Conservation (phyloP, 305 asterid species). For the Fraxinus floribunda region DNA sequence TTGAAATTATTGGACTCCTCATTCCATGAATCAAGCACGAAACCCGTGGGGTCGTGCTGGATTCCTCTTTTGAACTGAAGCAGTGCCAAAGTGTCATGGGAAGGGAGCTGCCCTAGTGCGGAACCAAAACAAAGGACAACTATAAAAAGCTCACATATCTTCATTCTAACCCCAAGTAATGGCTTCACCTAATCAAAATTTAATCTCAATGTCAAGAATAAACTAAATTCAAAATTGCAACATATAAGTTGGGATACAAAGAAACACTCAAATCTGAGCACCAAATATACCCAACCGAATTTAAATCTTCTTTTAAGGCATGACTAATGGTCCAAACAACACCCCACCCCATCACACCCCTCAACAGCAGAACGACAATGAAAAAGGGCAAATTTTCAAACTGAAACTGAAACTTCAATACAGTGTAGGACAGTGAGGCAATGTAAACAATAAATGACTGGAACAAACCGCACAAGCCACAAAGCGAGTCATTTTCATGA, state of each 20-base stretch:
- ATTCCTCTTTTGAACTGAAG: slow-evolving; percentile 20
- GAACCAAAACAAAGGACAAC: not conserved
- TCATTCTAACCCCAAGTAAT: slow-evolving; percentile 11
- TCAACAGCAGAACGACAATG: not conserved
- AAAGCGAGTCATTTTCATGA: not conserved
- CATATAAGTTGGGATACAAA: not conserved
- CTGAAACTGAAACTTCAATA: not conserved
- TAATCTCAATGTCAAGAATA: not conserved
- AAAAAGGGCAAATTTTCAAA: not conserved
- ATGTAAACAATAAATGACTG: not conserved
- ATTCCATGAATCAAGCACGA: slow-evolving; percentile 14
- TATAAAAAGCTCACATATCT: not conserved
- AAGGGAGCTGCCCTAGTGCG: slow-evolving; percentile 46
- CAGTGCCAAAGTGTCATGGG: slow-evolving; percentile 69
- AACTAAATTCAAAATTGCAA: not conserved
- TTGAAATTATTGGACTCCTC: slow-evolving; percentile 32
- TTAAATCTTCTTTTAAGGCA: not conserved
- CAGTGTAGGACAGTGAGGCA: not conserved
- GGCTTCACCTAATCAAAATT: not conserved
- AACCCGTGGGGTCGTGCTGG: slow-evolving; percentile 20
- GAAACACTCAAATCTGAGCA: not conserved
- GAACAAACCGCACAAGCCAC: not conserved
- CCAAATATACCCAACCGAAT: not conserved
- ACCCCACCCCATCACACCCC: not conserved
- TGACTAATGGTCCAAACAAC: not conserved